Base-by-base conservation (phyloP, 108 stramenopile genomes). In the Mediolabrus comicus region DNA sequence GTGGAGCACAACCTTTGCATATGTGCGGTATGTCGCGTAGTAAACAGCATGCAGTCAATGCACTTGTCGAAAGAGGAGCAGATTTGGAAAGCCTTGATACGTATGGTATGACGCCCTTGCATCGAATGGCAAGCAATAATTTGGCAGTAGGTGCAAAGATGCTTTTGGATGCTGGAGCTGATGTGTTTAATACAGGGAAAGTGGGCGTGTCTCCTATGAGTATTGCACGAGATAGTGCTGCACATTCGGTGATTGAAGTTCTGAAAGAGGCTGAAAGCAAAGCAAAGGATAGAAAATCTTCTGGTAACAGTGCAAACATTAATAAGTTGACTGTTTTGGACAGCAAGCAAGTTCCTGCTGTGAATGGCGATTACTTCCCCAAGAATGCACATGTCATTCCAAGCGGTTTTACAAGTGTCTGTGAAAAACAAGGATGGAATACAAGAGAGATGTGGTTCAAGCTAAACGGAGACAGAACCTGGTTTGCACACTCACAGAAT, bases 41-140 rank as follows among this genome's bases (percentile, higher is more conserved):
- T 26, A 81, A 77, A 19, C 81, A 92, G 62, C 65, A 77, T 30
- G 74, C 84, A 9, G 88, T 81, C 1, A 67, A 69, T 49, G 64
- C 74, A 0, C 59, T 94, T 41, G 80, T 94, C 14, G 80, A 83
- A 54, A 51, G 62, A 0, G 90, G 87, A 13, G 92, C 86, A 3
- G 84, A 88, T 67, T 63, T 94, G 1, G 66, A 85, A 28, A 72
- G 82, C 0, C 72, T 88, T 27, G 90, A 94, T 62, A 90, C 90
- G 1, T 94, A 94, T 60, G 88, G 88, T 3, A 88, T 87, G 70
- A 91, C 85, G 35, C 84, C 92, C 1, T 62, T 94, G 35, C 92
- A 94, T 73, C 72, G 92, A 7, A 94, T 94, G 92, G 92, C 92
- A 34, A 87, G 86, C 31, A 94, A 94, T 65, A 88, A 91, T 70